Evolutionary conservation across 371 early-diverging fungal genomes (phyloP), one percentile per base, ranked within the genome.

Genomic region (Chytridium lagenaria): DNA sequence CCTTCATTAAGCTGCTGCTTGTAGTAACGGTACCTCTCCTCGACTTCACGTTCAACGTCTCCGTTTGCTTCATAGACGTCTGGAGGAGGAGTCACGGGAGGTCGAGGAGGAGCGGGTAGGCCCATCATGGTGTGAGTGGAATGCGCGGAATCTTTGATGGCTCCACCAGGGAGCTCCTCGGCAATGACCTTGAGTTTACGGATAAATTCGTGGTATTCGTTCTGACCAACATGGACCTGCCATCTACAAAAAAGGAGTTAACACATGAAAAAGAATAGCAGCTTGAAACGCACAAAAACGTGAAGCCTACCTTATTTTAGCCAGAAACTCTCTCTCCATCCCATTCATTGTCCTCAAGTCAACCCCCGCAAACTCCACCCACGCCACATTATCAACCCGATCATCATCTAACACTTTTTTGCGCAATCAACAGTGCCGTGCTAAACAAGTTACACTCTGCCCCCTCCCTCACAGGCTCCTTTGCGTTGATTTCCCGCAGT

Each of bases 301-400:
- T 23, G 10, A 63, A 34, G 7, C 64, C 28, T 19, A 63, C 71
- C 39, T 38, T 10, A 74, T 69, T 38, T 75, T 75, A 5, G 59
- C 67, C 33, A 75, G 50, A 59, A 75, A 75, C 59, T 75, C 75
- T 28, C 59, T 49, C 67, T 75, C 75, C 75, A 75, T 75, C 22
- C 68, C 75, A 65, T 70, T 69, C 22, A 75, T 57, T 15, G 28
- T 39, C 22, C 38, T n/a, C 16, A 75, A 36, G 7, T 15, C 23
- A 7, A 75, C 7, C 3, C 66, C 52, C 59, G 40, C 36, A 30
- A 57, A 75, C 23, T 69, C 50, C 7, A 70, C 67, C 75, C 75
- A 75, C 31, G 70, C 75, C 28, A 50, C 64, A 23, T 44, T 44
- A 49, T 75, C 75, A 28, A 70, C 68, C 15, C 75, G 69, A 49